Base-by-base conservation (phyloP, 768 basidiomycete genomes). In the Trametes cubensis region DNA sequence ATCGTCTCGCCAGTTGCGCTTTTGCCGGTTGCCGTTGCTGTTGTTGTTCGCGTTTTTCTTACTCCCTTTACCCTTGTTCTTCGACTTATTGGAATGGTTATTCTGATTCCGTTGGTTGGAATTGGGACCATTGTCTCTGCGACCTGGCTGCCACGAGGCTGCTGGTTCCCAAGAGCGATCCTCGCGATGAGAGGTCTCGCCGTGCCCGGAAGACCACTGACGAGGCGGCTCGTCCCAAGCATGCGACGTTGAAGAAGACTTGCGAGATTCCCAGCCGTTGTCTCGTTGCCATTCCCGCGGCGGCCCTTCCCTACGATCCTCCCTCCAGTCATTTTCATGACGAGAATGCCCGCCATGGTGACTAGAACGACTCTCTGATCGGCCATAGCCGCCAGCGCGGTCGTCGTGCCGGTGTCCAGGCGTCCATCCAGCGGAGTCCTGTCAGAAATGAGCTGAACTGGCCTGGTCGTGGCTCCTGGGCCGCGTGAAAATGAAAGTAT, bases 1-100 rank as follows among this genome's bases (percentile, higher is more conserved):
- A 46, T 90, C 87, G 25, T 74, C 75, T 55, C 79, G 76, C 65
- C 80, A 80, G 65, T 77, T 78, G 25, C 77, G 78, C 58, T 76
- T 75, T 57, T 73, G 76, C 47, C 78, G 73, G 47, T 67, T 69
- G 54, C 70, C 71, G 62, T 71, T 18, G 77, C 58, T 75, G 72
- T 50, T 72, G 44, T 69, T 67, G 53, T 71, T 73, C 57, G 71
- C 71, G 28, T 71, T 68, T 41, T 72, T 73, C 63, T 78, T 78
- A 58, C 75, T 76, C 20, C 72, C 72, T 42, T 70, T 67, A n/a
- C 67, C 69, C 49, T 72, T 78, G 55, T 71, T 74, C 64, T 72
- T 76, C 11, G 62, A 77, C 70, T 68, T 66, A 26, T 75, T 78
- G 67, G 70, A 70, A 58, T 68, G 64, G 47, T 65, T 15, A 26